A percentile compares a stretch with the other conserved stretches of the same genome.
phyloP scores from a whole-genome alignment of 108 stramenopile genomes.

The Asterionellopsis glacialis region DNA sequence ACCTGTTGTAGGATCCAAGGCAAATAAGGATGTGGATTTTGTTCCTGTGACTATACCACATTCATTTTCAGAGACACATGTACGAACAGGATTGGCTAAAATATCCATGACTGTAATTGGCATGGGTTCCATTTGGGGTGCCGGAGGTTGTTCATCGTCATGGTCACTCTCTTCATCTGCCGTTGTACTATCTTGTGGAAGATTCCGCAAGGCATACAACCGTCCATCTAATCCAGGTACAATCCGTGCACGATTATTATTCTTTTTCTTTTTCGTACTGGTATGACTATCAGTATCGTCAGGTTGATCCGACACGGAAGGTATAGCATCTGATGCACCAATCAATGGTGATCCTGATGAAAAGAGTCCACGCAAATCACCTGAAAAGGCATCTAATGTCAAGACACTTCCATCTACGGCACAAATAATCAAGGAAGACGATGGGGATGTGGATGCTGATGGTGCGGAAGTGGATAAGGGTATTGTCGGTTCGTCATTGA shows the following conservation, averaged over 20 bases:
- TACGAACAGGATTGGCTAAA: slow-evolving; percentile 53
- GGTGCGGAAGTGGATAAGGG: too few species aligned
- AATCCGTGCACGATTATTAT: slow-evolving; percentile 36
- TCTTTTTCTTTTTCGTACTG: slow-evolving; percentile 4
- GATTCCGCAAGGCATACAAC: slow-evolving; percentile 32
- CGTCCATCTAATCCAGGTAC: slow-evolving; percentile 74
- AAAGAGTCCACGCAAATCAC: slow-evolving; percentile 40
- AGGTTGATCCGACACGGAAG: background rate
- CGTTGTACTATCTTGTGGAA: background rate
- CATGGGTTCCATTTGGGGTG: slow-evolving; percentile 4
- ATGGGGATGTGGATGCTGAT: background rate
- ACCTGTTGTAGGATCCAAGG: slow-evolving; percentile 55
- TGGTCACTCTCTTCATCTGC: slow-evolving; percentile 6
- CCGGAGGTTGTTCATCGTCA: slow-evolving; percentile 22
- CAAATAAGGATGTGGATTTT: slow-evolving; percentile 62
- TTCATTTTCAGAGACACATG: slow-evolving; percentile 23
- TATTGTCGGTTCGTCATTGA: too few species aligned
- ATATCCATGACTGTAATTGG: slow-evolving; percentile 54
- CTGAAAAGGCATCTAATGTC: slow-evolving; percentile 46
- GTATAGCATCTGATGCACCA: slow-evolving; percentile 29
- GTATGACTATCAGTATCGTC: slow-evolving; percentile 7
- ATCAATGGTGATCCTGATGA: slow-evolving; percentile 45
- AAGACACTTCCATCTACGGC: slow-evolving; percentile 63
- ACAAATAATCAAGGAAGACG: slow-evolving; percentile 47
- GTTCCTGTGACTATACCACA: slow-evolving; percentile 80